Evolutionary conservation across 768 basidiomycete species (phyloP).

Genomic region (Termitomyces heimii): DNA sequence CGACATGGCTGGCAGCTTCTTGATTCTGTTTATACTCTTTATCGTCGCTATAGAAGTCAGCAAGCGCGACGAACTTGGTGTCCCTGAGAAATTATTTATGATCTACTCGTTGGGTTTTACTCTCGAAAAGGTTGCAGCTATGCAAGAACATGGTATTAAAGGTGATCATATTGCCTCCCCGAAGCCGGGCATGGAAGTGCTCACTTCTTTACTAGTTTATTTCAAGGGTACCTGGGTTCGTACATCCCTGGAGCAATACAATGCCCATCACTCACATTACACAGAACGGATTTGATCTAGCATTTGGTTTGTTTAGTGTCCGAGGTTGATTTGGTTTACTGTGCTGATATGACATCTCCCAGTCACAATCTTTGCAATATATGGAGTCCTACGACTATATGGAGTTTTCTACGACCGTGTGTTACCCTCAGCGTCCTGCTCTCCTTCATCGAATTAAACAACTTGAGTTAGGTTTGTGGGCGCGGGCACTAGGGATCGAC

Average conservation of each 20-base stretch:
- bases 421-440: slow-evolving; percentile 11
- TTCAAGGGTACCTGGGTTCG: slow-evolving; percentile 82
- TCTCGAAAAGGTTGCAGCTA: slow-evolving; percentile 87
- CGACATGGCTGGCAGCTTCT: slow-evolving; percentile 45
- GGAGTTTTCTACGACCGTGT: slow-evolving; percentile 67
- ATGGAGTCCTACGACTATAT: slow-evolving; percentile 71
- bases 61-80: slow-evolving; percentile 55
- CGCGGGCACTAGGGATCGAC: slow-evolving; percentile 68
- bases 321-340: not conserved
- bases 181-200: not conserved
- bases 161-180: slow-evolving; percentile 35
- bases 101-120: slow-evolving; percentile 76
- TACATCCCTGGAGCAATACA: slow-evolving; percentile 1
- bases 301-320: slow-evolving; percentile 56
- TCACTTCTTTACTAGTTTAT: slow-evolving; percentile 45
- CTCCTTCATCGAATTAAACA: not conserved
- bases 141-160: slow-evolving; percentile 93
- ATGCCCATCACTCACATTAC: not conserved
- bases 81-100: slow-evolving; percentile 72
- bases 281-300: slow-evolving; percentile 90
- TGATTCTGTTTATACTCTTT: slow-evolving; percentile 75
- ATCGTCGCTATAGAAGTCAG: slow-evolving; percentile 75
- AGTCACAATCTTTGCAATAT: slow-evolving; percentile 79
- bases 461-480: slow-evolving; percentile 49
- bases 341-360: not conserved